A percentile compares a stretch with the other conserved stretches of the same genome.
phyloP scores from a whole-genome alignment of 768 basidiomycete species.

The Mycena metata region DNA sequence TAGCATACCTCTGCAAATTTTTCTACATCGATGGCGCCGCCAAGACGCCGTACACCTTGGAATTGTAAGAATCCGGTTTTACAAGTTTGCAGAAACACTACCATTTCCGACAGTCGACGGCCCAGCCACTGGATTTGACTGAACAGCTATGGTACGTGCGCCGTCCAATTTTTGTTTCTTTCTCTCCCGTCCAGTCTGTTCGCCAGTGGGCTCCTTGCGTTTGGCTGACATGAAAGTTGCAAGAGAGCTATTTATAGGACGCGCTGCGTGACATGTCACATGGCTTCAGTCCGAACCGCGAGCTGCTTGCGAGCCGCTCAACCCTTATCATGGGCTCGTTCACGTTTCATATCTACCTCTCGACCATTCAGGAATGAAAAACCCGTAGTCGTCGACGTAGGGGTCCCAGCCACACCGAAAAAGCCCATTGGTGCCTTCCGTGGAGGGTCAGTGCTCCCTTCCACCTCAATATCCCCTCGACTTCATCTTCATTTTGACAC shows the following conservation, averaged over 20 bases:
- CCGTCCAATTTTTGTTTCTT: conserved; percentile 77
- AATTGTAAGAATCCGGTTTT: conserved; percentile 9
- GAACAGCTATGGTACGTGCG: conserved; percentile 79
- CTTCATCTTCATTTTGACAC: conserved; percentile 24
- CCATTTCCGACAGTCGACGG: conserved; percentile 64
- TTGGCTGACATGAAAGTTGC: conserved; percentile 49
- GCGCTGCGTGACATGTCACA: conserved; percentile 33
- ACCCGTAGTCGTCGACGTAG: conserved; percentile 67
- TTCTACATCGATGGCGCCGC: conserved; percentile 86
- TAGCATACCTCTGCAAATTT: conserved; percentile 81
- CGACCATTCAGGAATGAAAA: conserved; percentile 58
- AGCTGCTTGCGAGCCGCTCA: conserved; percentile 27
- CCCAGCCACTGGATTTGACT: conserved; percentile 57
- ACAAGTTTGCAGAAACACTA: not conserved
- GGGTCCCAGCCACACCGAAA: conserved; percentile 69
- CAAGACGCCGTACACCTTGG: conserved; percentile 60
- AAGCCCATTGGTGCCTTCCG: conserved; percentile 83
- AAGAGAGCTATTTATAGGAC: conserved; percentile 8
- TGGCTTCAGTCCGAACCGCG: conserved; percentile 52
- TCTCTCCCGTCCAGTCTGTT: conserved; percentile 63
- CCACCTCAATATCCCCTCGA: not conserved
- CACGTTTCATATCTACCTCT: conserved; percentile 62
- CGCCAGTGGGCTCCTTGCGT: conserved; percentile 49
- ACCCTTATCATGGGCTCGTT: conserved; percentile 20
- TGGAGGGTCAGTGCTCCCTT: conserved; percentile 63